A percentile compares a stretch with the other conserved stretches of the same genome.
Conservation (phyloP, 1,284 basidiomycete genomes). For the Athelia psychrophila region DNA sequence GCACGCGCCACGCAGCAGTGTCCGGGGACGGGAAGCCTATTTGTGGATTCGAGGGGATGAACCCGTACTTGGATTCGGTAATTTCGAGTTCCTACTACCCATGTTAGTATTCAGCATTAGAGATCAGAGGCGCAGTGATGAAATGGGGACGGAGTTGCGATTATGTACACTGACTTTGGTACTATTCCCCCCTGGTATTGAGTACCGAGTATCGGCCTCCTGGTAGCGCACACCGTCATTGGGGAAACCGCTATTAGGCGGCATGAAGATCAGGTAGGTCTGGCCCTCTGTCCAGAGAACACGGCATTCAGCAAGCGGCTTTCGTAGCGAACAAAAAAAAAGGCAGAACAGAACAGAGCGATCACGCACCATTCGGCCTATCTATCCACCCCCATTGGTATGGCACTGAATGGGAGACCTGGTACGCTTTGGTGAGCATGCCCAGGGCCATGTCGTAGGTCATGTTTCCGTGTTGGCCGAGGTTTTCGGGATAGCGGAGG, state of each 20-base stretch:
- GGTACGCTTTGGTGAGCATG: slow-evolving; percentile 56
- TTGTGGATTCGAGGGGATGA: slow-evolving; percentile 57
- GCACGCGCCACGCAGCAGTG: slow-evolving; percentile 55
- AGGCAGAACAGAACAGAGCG: too few species aligned
- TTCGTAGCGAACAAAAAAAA: not conserved
- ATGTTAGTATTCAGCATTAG: not conserved
- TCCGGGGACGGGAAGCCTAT: slow-evolving; percentile 28
- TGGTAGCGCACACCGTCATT: slow-evolving; percentile 71
- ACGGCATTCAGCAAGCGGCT: not conserved
- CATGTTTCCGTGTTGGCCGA: slow-evolving; percentile 53
- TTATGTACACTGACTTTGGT: slow-evolving; percentile 40
- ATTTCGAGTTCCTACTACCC: slow-evolving; percentile 66
- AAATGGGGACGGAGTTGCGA: not conserved
- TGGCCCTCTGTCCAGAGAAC: slow-evolving; percentile 51
- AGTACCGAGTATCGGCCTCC: slow-evolving; percentile 61
- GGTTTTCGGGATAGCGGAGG: slow-evolving; percentile 63
- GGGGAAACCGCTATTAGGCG: slow-evolving; percentile 53
- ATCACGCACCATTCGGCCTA: slow-evolving; percentile 65
- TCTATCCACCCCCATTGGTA: slow-evolving; percentile 73
- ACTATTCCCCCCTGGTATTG: slow-evolving; percentile 41
- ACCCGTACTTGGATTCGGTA: slow-evolving; percentile 67
- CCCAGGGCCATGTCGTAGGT: slow-evolving; percentile 54
- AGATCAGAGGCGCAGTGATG: not conserved
- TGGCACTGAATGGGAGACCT: slow-evolving; percentile 52
- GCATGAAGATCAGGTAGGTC: slow-evolving; percentile 58